Percentiles rank a stretch among this genome's conserved stretches.
Evolutionary conservation across 306 rosid genomes (phyloP).

Genomic region (Astragalus glycyphyllos): DNA sequence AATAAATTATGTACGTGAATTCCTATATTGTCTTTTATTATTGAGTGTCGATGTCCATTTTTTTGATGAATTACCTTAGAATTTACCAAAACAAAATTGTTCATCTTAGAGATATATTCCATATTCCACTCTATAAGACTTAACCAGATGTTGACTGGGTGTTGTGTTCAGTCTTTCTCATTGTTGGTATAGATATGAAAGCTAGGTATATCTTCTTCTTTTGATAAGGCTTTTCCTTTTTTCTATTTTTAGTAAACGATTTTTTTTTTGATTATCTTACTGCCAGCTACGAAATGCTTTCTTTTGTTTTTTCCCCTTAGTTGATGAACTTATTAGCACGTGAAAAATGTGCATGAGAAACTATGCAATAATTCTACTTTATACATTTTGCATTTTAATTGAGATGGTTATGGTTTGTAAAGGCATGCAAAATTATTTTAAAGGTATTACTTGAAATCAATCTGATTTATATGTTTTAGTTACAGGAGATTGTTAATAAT

Average conservation of each 20-base stretch:
- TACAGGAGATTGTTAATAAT: not conserved
- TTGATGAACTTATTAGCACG: conserved; percentile 36
- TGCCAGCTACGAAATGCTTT: conserved; percentile 22
- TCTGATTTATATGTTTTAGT: not conserved
- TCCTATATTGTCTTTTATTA: too few relatives aligned
- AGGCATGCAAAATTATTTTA: not conserved
- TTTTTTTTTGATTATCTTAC: conserved; percentile 1
- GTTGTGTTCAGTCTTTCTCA: conserved; percentile 42
- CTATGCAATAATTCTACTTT: conserved; percentile 16
- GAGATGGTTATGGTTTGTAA: not conserved
- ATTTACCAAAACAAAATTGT: not conserved
- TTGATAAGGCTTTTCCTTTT: conserved; percentile 35
- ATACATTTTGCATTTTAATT: not conserved
- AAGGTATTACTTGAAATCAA: not conserved
- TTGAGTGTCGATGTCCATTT: too few relatives aligned
- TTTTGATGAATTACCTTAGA: too few relatives aligned
- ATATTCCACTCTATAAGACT: not conserved
- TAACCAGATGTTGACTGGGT: conserved; percentile 32
- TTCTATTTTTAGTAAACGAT: conserved; percentile 12
- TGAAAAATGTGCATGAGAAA: conserved; percentile 44
- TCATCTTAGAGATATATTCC: not conserved
- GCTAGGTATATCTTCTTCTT: conserved; percentile 32
- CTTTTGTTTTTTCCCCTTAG: not conserved
- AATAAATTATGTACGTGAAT: too few relatives aligned
- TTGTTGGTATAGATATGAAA: conserved; percentile 38